Conservation (phyloP, 805 yeast species). For the Cyberlindnera maclurae region DNA sequence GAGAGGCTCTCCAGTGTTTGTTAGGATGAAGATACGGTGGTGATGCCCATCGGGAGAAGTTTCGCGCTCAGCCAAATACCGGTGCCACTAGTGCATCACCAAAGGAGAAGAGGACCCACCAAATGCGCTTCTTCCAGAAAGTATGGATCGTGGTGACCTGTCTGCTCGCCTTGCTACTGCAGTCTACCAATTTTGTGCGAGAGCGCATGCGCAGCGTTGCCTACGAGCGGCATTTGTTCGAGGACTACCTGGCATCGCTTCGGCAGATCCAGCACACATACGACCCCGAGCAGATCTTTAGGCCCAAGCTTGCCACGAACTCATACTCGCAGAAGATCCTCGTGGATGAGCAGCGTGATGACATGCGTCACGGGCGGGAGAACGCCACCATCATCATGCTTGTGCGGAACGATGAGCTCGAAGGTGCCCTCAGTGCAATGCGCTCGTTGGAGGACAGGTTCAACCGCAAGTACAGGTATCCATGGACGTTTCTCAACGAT, state of each 20-base stretch:
- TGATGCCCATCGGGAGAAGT: too few species aligned
- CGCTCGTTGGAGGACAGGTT: slow-evolving; percentile 73
- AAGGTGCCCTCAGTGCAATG: slow-evolving; percentile 69
- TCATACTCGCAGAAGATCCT: slow-evolving; percentile 29
- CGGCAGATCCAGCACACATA: slow-evolving; percentile 16
- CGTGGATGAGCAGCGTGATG: slow-evolving; percentile 26
- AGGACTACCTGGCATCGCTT: slow-evolving; percentile 7
- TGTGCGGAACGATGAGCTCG: slow-evolving; percentile 73
- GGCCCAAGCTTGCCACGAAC: slow-evolving; percentile 31
- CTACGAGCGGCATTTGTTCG: slow-evolving; percentile 12
- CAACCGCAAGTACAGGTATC: slow-evolving; percentile 57
- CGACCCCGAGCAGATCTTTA: slow-evolving; percentile 16
- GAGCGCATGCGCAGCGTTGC: slow-evolving; percentile 18
- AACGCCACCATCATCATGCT: slow-evolving; percentile 87
- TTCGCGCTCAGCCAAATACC: not conserved
- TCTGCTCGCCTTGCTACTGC: slow-evolving; percentile 14
- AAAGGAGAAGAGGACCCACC: not conserved
- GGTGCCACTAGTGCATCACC: not conserved
- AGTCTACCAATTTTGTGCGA: slow-evolving; percentile 14
- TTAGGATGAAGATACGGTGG: too few species aligned
- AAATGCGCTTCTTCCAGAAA: slow-evolving; percentile 22
- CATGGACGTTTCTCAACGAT: slow-evolving; percentile 77
- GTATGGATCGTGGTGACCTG: slow-evolving; percentile 23
- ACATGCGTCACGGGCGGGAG: slow-evolving; percentile 43
- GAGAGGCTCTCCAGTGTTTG: too few species aligned